These are phyloP conservation scores for Coemansia umbellata DNA, from an alignment of 192 early-diverging fungal species.

Conservation along the genomic window DNA sequence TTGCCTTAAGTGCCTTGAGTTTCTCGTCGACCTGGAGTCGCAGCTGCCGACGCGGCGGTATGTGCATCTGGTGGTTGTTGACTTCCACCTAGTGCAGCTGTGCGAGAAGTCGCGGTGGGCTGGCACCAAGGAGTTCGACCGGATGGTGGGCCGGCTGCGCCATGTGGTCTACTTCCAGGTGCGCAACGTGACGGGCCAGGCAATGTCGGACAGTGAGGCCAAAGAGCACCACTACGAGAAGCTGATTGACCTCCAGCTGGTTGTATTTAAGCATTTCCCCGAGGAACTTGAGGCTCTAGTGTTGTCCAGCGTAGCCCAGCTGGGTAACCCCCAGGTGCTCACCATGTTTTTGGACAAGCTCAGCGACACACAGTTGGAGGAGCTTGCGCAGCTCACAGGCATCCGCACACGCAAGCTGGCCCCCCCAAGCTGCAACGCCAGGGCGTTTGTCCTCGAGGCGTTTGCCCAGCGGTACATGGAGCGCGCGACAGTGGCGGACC, in stretches of 20 bases:
- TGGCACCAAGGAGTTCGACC: slow-evolving; percentile 63
- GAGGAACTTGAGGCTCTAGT: slow-evolving; percentile 69
- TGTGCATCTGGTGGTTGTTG: slow-evolving; percentile 73
- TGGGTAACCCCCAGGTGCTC: slow-evolving; percentile 56
- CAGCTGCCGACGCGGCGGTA: slow-evolving; percentile 92
- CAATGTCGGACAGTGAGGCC: slow-evolving; percentile 65
- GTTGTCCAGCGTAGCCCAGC: slow-evolving; percentile 63
- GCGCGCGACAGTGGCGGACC: slow-evolving; percentile 2
- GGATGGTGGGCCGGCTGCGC: slow-evolving; percentile 66
- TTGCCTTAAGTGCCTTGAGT: slow-evolving; percentile 71
- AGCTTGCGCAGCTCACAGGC: slow-evolving; percentile 59
- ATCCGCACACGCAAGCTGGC: slow-evolving; percentile 54
- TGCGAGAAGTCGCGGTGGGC: slow-evolving; percentile 12
- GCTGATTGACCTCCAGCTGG: slow-evolving; percentile 66
- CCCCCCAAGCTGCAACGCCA: slow-evolving; percentile 10
- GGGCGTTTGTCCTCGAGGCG: slow-evolving; percentile 56
- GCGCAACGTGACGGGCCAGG: slow-evolving; percentile 72
- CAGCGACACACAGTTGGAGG: slow-evolving; percentile 44
- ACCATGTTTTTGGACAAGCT: slow-evolving; percentile 55
- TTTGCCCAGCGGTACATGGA: slow-evolving; percentile 18
- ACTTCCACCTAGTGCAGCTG: slow-evolving; percentile 66
- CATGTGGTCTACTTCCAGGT: slow-evolving; percentile 64
- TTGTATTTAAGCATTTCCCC: slow-evolving; percentile 68
- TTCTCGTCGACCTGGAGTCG: slow-evolving; percentile 81
- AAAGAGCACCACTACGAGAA: slow-evolving; percentile 58